A percentile compares a stretch with the other conserved stretches of the same genome.
phyloP scores from a whole-genome alignment of 139 green algal genomes.

The Micractinium sp. region DNA sequence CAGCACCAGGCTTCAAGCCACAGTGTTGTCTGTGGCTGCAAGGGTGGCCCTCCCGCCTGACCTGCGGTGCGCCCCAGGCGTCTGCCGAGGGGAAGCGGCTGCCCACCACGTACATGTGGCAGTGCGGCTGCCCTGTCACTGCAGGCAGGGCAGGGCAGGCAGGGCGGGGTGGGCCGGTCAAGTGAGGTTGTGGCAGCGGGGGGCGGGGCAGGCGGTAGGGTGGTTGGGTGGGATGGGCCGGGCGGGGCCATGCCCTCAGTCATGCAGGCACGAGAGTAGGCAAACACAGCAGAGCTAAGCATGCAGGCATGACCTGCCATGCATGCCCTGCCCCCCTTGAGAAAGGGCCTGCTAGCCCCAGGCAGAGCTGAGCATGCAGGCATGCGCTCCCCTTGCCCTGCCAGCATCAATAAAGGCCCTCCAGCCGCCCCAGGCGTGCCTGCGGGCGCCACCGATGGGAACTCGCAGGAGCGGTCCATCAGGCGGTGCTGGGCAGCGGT shows the following conservation, averaged over 20 bases:
- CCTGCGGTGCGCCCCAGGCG: slow-evolving; percentile 41
- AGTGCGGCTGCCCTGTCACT: slow-evolving; percentile 16
- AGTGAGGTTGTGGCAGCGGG: too few species aligned
- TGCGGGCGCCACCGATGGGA: slow-evolving; percentile 42
- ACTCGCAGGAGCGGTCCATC: slow-evolving; percentile 51
- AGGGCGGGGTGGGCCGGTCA: too few species aligned
- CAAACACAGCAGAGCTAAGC: background rate
- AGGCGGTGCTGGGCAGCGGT: slow-evolving; percentile 27
- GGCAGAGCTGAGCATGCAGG: background rate
- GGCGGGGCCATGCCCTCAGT: too few species aligned
- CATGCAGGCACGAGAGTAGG: background rate
- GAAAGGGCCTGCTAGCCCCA: too few species aligned
- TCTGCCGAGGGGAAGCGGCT: background rate
- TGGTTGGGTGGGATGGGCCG: too few species aligned
- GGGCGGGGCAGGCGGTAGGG: background rate
- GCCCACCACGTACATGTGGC: slow-evolving; percentile 28
- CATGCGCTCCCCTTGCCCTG: background rate
- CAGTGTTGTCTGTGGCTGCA: too few species aligned
- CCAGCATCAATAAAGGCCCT: too few species aligned
- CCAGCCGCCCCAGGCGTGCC: background rate
- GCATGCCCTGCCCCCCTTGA: too few species aligned
- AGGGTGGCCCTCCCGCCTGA: background rate
- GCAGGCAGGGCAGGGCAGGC: background rate
- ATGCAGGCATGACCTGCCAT: too few species aligned
- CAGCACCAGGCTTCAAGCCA: slow-evolving; percentile 38